Conservation (phyloP, 192 early-diverging fungal genomes). For the Globomyces pollinis-pini region DNA sequence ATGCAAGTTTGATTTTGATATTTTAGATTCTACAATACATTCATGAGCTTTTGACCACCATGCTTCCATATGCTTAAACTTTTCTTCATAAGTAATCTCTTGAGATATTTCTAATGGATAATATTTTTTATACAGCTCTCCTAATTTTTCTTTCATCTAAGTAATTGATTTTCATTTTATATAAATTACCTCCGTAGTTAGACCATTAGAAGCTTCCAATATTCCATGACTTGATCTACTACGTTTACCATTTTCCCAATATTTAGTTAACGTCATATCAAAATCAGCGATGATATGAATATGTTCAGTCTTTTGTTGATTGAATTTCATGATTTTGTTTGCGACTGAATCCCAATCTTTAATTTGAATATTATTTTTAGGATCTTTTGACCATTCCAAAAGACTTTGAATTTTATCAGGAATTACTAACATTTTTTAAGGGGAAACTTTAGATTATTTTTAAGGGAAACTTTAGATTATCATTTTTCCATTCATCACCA, state of each 20-base stretch:
- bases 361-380: background rate
- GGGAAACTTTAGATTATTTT: too few relatives aligned
- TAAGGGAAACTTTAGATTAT: too few relatives aligned
- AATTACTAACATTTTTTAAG: too few relatives aligned
- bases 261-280: constrained; percentile 66
- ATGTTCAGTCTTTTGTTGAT: background rate
- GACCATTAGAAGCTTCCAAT: constrained; percentile 3
- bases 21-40: constrained; percentile 36
- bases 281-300: constrained; percentile 40
- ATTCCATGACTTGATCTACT: constrained; percentile 25
- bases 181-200: background rate
- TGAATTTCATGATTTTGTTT: background rate
- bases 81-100: constrained; percentile 40
- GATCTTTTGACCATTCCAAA: background rate
- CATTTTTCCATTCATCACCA: too few relatives aligned
- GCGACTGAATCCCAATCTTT: background rate
- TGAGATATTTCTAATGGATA: constrained; percentile 64
- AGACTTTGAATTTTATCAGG: constrained; percentile 3
- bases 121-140: constrained; percentile 51
- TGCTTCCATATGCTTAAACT: constrained; percentile 57
- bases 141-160: constrained; percentile 25
- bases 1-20: constrained; percentile 39
- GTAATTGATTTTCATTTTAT: too few relatives aligned
- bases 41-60: constrained; percentile 66
- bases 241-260: constrained; percentile 26